Evolutionary conservation across 148 eudicot species (phyloP).

Genomic region (Heliamphora exappendiculata): DNA sequence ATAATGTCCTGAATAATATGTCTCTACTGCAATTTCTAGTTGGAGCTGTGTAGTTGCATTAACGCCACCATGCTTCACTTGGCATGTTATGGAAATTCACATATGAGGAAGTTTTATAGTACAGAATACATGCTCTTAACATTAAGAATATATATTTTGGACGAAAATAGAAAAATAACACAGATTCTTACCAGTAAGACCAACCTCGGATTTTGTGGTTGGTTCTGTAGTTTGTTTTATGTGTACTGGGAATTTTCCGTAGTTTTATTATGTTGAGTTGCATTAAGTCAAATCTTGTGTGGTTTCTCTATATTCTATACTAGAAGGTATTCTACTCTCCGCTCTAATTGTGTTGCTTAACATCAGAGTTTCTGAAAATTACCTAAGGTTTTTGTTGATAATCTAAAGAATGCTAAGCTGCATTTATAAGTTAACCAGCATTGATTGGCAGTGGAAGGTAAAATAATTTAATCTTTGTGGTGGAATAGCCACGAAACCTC

Average conservation of each 20-base stretch:
- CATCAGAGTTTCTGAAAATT: background rate
- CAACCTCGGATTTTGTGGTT: no score
- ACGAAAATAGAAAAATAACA: no score
- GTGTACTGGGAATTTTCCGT: no score
- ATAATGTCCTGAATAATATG: background rate
- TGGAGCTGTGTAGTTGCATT: background rate
- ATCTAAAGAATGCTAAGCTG: background rate
- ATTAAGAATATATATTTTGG: no score
- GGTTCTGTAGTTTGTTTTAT: no score
- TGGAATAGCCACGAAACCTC: constrained; percentile 51
- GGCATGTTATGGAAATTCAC: background rate
- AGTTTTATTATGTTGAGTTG: background rate
- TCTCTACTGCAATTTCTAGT: background rate
- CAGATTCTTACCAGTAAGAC: no score
- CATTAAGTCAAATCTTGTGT: background rate
- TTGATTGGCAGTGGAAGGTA: no score
- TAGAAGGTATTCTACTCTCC: background rate
- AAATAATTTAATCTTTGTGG: background rate
- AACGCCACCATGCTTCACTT: background rate
- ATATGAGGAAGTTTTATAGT: background rate
- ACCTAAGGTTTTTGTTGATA: background rate
- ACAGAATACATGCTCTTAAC: no score
- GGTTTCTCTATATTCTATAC: background rate
- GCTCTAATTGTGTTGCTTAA: constrained; percentile 3
- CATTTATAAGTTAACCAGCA: background rate